Evolutionary conservation across 179 eudicot species (phyloP), one percentile per base, ranked within the genome.

Genomic region (Silene coronaria): DNA sequence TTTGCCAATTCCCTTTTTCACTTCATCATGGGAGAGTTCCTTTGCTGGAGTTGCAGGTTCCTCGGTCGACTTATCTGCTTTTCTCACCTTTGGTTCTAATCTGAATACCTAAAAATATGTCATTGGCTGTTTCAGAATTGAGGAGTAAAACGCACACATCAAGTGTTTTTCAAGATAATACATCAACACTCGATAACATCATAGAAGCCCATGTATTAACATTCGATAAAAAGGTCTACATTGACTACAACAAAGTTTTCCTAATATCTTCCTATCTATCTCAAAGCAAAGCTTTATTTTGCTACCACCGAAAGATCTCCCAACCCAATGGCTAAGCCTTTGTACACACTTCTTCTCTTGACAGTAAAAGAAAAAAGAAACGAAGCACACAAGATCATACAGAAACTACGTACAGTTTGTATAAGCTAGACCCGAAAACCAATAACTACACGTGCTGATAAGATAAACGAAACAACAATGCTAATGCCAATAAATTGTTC

Each of bases 91-190:
- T 22, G 99, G 98, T 64, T 87, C 98, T 79, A 96, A 79, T 76
- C 98, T 85, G 77, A 96, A 89, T 78, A 93, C 78, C 99, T 93
- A 84, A 89, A 84, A 70, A 66, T 36, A 80, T 6, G 42, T 30
- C 48, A 75, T 24, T 3, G 36, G 61, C 19, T 28, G 16, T 9
- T 62, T 71, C 19, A 60, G 62, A 24, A 67, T 65, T 46, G 28
- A 21, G 9, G 34, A 67, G 26, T 75, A 60, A 64, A 53, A 45
- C 4, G 55, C 17, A 51, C 36, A 32, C 13, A 23, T 36, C 22
- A 32, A 69, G 48, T 16, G 10, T 22, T 67, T 67, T 55, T 30
- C 26, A 28, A 64, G 32, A 27, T 19, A 32, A 74, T n/a, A 17
- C 69, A 2, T 19, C 7, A 42, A 32, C 24, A 14, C 58, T 17